Percentiles rank a stretch among this genome's conserved stretches.
These are phyloP conservation scores for Alternaria tenuissima DNA, from an alignment of 2,329 filamentous ascomycete genomes.

Conservation along the genomic window DNA sequence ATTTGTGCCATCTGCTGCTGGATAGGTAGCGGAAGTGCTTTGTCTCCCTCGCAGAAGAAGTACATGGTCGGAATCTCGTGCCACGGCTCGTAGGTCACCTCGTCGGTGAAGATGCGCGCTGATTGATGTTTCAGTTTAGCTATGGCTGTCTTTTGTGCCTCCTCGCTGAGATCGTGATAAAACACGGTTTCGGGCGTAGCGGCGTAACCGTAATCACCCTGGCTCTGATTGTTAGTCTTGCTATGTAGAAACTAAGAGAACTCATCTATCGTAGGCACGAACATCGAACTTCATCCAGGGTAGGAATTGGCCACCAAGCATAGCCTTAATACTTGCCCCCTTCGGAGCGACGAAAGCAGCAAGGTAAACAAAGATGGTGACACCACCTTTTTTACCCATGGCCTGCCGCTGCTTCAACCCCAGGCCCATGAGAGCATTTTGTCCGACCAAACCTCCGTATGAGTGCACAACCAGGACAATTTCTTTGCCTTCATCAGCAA, in stretches of 20 bases:
- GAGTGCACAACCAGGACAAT: conserved; percentile 7
- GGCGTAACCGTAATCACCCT: conserved; percentile 5
- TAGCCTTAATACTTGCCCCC: neutral
- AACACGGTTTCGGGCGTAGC: neutral
- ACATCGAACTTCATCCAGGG: conserved; percentile 11
- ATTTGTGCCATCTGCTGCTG: conserved; percentile 6
- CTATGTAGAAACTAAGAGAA: neutral
- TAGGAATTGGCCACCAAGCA: conserved; percentile 5
- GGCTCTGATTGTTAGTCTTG: neutral
- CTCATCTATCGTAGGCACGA: neutral
- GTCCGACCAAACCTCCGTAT: conserved; percentile 9
- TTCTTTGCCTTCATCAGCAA: conserved; percentile 8
- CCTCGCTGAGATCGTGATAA: conserved; percentile 4
- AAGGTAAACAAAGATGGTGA: conserved; percentile 8
- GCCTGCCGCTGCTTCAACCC: conserved; percentile 1
- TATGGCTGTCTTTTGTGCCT: neutral
- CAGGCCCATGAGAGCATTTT: conserved; percentile 3
- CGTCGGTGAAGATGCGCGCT: conserved; percentile 5
- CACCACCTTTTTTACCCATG: conserved; percentile 4
- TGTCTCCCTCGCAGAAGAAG: conserved; percentile 6
- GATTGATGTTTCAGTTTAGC: conserved; percentile 4
- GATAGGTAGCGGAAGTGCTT: conserved; percentile 6
- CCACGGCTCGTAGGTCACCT: conserved; percentile 11
- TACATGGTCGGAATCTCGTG: conserved; percentile 6
- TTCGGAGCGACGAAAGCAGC: conserved; percentile 9